These are phyloP conservation scores for Singerocomus rubriflavus DNA, from an alignment of 1,284 basidiomycete genomes.

Conservation along the genomic window DNA sequence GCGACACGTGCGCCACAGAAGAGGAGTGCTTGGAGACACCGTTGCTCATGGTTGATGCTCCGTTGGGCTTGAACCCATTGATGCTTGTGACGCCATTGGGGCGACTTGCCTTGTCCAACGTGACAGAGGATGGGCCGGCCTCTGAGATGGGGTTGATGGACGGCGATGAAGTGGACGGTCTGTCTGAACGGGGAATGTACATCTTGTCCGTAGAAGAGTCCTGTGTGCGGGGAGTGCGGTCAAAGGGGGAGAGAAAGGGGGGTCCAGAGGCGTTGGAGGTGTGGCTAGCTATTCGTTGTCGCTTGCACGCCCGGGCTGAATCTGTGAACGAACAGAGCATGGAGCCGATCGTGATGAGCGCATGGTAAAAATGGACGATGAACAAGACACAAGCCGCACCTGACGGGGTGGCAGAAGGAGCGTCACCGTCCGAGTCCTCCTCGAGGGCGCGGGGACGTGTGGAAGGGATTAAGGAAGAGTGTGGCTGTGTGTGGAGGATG, in stretches of 20 bases:
- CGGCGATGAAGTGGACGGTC: conserved; percentile 46
- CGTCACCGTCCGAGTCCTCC: conserved; percentile 50
- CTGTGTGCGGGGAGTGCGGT: conserved; percentile 31
- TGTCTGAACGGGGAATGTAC: conserved; percentile 57
- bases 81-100: conserved; percentile 51
- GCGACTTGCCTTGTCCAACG: conserved; percentile 42
- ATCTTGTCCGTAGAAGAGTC: conserved; percentile 41
- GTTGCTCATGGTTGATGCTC: conserved; percentile 37
- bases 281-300: conserved; percentile 57
- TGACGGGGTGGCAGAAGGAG: conserved; percentile 23
- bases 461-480: conserved; percentile 51
- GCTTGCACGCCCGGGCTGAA: conserved; percentile 58
- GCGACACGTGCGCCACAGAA: conserved; percentile 52
- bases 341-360: conserved; percentile 1
- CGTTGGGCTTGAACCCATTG: conserved; percentile 39
- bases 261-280: conserved; percentile 27
- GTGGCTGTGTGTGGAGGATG: conserved; percentile 30
- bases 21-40: conserved; percentile 46
- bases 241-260: conserved; percentile 26
- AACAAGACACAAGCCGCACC: conserved; percentile 22
- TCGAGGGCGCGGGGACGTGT: conserved; percentile 61
- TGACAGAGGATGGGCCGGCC: conserved; percentile 54
- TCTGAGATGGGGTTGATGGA: conserved; percentile 45
- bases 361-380: background rate
- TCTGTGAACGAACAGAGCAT: conserved; percentile 36